Evolutionary conservation across 1,284 basidiomycete species (phyloP), one percentile per base, ranked within the genome.

Genomic region (Cryptococcus sp.): DNA sequence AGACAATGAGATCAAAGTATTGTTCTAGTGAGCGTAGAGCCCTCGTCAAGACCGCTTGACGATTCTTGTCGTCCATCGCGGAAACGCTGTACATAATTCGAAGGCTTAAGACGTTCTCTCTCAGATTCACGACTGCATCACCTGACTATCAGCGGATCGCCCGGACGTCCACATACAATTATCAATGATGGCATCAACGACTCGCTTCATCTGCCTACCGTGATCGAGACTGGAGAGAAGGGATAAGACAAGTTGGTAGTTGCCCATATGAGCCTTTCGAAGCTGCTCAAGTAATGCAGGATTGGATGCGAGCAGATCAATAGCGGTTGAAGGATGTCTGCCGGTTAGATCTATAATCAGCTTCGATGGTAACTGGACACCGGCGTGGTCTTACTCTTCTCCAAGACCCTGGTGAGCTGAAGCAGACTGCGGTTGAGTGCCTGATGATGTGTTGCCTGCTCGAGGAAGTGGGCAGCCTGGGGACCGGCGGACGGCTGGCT

Each of bases 1-100:
- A 98, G 0, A 89, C 88, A 54, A 98, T 88, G 56, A 94, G 83
- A 76, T 98, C 98, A 77, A 96, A 97, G 69, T 82, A 82, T 58
- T 79, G 79, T 59, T 82, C 81, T 22, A 82, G 74, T 4, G 78
- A 74, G 41, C 77, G 67, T 7, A 78, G 57, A 1, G 78, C 78
- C 50, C 73, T 71, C n/a, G 71, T 66, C 11, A 78, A 69, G 28
- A 72, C 65, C 2, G 58, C 56, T 45, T 75, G 67, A 7, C 72
- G 60, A 36, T 65, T 62, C 50, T 81, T 82, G 62, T 88, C 85
- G 44, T 86, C 83, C 73, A 87, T 82, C 14, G 83, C 85, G 24
- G 85, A 85, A 28, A 92, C 79, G 14, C 91, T 87, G 71, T 93
- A 93, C 55, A 84, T 85, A 51, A 97, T 78, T 16, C 93, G 83